These are phyloP conservation scores for Schoenoplectus triqueter DNA, from an alignment of 202 grass and related monocot species.

Conservation along the genomic window DNA sequence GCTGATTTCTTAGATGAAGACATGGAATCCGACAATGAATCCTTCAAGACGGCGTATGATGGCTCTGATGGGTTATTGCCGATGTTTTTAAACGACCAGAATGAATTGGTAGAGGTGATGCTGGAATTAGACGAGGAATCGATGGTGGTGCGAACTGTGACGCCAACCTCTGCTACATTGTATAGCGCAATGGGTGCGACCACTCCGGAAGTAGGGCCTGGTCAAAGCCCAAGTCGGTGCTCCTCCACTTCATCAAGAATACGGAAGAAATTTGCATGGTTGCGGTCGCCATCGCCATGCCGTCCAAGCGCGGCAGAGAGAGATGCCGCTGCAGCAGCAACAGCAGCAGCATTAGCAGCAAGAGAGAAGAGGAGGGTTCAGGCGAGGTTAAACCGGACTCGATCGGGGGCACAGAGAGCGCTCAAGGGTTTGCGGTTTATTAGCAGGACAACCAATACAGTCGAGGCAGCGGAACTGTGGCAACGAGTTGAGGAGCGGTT, in stretches of 20 bases:
- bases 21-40: slow-evolving; percentile 81
- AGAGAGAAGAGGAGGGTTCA: slow-evolving; percentile 74
- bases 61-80: slow-evolving; percentile 61
- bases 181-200: slow-evolving; percentile 32
- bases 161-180: slow-evolving; percentile 61
- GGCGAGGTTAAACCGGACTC: slow-evolving; percentile 67
- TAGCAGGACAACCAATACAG: slow-evolving; percentile 77
- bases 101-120: slow-evolving; percentile 96
- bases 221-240: slow-evolving; percentile 62
- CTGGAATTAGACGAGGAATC: slow-evolving; percentile 98
- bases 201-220: slow-evolving; percentile 39
- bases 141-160: slow-evolving; percentile 98
- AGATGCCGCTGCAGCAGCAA: slow-evolving; percentile 42
- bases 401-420: slow-evolving; percentile 69
- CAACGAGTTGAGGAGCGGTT: slow-evolving; percentile 76
- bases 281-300: slow-evolving; percentile 62
- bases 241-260: slow-evolving; percentile 95
- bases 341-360: slow-evolving; percentile 61
- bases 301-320: slow-evolving; percentile 46
- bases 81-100: slow-evolving; percentile 80
- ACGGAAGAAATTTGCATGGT: slow-evolving; percentile 86
- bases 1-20: slow-evolving; percentile 76
- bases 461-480: slow-evolving; percentile 80
- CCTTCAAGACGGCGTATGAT: slow-evolving; percentile 53
- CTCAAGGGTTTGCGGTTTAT: slow-evolving; percentile 98